Base-by-base conservation (phyloP, 495 filamentous ascomycete species). In the Aspergillus heteromorphus region DNA sequence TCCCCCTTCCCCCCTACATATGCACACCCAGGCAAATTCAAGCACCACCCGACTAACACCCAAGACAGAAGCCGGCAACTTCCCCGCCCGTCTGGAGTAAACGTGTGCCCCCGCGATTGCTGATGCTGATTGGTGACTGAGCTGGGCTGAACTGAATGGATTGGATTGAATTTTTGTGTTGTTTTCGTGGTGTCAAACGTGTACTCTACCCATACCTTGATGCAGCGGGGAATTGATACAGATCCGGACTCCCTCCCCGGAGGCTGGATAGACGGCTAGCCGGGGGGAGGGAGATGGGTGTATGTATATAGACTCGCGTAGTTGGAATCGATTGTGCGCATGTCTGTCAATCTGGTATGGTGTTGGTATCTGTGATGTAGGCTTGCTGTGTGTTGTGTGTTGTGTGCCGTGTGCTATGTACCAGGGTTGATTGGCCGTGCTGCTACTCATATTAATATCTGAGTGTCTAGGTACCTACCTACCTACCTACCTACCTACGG, bases 31-130 rank as follows among this genome's bases (percentile, higher is more conserved):
- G 7, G 23, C 23, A 27, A 27, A 4, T 14, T 14, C 34, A 13
- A 36, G 13, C 1, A 1, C 10, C 34, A 38, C 8, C 13, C 11
- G 10, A 55, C 18, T 49, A 45, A 45, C 23, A 31, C 38, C 31
- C 16, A 17, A 41, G n/a, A 56, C 77, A 93, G 92, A 92, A 73
- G 84, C 87, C 62, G 92, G 92, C 67, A 96, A 86, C 74, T 97
- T 97, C 82, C 92, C 92, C 31, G 84, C 76, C 54, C 65, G 65
- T 52, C 69, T 80, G 60, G 75, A 79, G 50, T 64, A 60, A 56
- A 71, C 70, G 55, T 71, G 60, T 50, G 54, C 56, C n/a, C n/a
- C n/a, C n/a, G n/a, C n/a, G n/a, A n/a, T n/a, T n/a, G n/a, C n/a
- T n/a, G n/a, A n/a, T n/a, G n/a, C n/a, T n/a, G n/a, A n/a, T n/a